These are phyloP conservation scores for Neonectria magnoliae DNA, from an alignment of 2,329 filamentous ascomycete species.

Conservation along the genomic window DNA sequence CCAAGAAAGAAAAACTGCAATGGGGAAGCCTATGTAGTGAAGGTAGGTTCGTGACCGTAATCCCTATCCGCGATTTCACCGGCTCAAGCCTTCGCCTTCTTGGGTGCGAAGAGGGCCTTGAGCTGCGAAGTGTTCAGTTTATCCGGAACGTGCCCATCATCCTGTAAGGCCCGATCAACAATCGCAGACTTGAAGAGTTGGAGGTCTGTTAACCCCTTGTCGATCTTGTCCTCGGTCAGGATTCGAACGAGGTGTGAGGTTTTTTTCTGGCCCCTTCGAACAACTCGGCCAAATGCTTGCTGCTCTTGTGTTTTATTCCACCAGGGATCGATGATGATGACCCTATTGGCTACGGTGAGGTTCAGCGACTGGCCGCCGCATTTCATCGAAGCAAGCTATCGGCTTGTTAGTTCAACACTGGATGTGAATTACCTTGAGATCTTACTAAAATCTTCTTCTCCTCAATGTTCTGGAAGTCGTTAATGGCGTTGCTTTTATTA, in stretches of 20 bases:
- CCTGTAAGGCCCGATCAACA: slow-evolving; percentile 50
- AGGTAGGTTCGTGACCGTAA: background rate
- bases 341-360: slow-evolving; percentile 57
- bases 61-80: no score
- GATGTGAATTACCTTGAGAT: no score
- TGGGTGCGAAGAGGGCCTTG: slow-evolving; percentile 15
- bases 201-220: slow-evolving; percentile 64
- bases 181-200: slow-evolving; percentile 65
- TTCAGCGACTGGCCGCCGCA: slow-evolving; percentile 54
- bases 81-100: background rate
- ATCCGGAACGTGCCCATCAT: slow-evolving; percentile 33
- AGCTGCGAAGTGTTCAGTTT: background rate
- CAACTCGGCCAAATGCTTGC: slow-evolving; percentile 71
- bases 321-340: slow-evolving; percentile 66
- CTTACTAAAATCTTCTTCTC: slow-evolving; percentile 50
- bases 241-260: slow-evolving; percentile 69
- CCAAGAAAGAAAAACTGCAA: background rate
- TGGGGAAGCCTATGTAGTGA: background rate
- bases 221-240: slow-evolving; percentile 64
- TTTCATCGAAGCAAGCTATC: slow-evolving; percentile 48
- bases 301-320: slow-evolving; percentile 71
- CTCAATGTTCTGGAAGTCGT: slow-evolving; percentile 29
- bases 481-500: slow-evolving; percentile 33
- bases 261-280: slow-evolving; percentile 71
- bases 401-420: background rate